A percentile compares a stretch with the other conserved stretches of the same genome.
phyloP scores from a whole-genome alignment of 768 basidiomycete genomes.

The Lentinus tigrinus region DNA sequence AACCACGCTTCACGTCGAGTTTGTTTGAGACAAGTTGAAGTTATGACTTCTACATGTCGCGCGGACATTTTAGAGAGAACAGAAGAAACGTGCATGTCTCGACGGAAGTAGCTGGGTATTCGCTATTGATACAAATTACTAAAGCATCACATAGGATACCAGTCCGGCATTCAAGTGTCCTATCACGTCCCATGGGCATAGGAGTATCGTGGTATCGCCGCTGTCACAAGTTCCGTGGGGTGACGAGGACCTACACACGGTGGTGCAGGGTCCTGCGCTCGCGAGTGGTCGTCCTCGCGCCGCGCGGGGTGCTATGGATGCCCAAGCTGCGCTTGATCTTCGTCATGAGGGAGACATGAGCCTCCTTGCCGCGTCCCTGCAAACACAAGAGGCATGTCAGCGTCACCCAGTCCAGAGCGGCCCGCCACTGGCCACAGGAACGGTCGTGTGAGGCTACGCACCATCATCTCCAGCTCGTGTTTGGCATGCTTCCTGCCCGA shows the following conservation, averaged over 20 bases:
- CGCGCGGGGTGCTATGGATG: slow-evolving; percentile 44
- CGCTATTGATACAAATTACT: not conserved
- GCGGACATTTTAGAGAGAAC: too few species aligned
- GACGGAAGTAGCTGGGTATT: not conserved
- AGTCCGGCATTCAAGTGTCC: not conserved
- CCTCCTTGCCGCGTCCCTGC: slow-evolving; percentile 41
- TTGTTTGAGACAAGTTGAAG: too few species aligned
- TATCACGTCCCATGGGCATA: not conserved
- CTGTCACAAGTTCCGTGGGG: not conserved
- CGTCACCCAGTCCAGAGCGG: not conserved
- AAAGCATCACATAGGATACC: not conserved
- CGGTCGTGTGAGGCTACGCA: slow-evolving; percentile 24
- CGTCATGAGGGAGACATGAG: slow-evolving; percentile 51
- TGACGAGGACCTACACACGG: not conserved
- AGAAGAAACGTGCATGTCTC: too few species aligned
- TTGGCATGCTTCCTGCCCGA: slow-evolving; percentile 46
- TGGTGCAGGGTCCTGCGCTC: slow-evolving; percentile 2
- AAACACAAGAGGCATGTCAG: not conserved
- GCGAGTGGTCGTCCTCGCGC: slow-evolving; percentile 5
- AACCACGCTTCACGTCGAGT: not conserved
- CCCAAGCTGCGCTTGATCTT: slow-evolving; percentile 52
- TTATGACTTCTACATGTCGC: too few species aligned
- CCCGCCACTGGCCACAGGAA: not conserved
- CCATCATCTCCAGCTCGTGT: slow-evolving; percentile 45
- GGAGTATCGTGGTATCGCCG: not conserved